phyloP scores from a whole-genome alignment of 352 stramenopile genomes.

The Pythium oligandrum region DNA sequence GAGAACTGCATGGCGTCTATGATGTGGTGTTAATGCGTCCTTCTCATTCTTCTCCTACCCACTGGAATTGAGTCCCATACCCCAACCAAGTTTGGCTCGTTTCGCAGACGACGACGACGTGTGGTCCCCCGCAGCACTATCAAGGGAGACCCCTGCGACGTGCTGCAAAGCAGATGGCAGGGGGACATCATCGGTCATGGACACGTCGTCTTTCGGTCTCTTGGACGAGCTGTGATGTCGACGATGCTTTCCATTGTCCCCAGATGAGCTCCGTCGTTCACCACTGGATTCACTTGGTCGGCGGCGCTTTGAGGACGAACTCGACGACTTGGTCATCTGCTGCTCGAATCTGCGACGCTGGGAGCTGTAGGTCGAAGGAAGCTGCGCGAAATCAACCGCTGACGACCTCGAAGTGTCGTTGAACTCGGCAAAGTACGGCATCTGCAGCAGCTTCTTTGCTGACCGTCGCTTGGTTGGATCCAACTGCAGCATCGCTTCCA shows the following conservation, averaged over 20 bases:
- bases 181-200: neutral
- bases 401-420: neutral
- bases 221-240: constrained; percentile 15
- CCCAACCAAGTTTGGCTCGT: constrained; percentile 71
- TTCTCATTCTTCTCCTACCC: too few relatives aligned
- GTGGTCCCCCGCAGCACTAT: neutral
- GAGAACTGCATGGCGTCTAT: too few relatives aligned
- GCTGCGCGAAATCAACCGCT: constrained; percentile 33
- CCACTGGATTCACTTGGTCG: constrained; percentile 5
- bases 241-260: constrained; percentile 33
- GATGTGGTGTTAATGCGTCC: too few relatives aligned
- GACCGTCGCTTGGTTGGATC: constrained; percentile 53
- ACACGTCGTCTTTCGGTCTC: constrained; percentile 4
- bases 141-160: neutral
- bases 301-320: constrained; percentile 17
- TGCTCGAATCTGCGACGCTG: constrained; percentile 61
- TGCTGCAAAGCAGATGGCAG: neutral
- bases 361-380: constrained; percentile 44
- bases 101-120: constrained; percentile 20
- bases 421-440: constrained; percentile 59
- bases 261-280: neutral
- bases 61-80: constrained; percentile 52
- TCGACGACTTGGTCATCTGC: constrained; percentile 38
- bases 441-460: constrained; percentile 45
- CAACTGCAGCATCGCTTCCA: constrained; percentile 75